Evolutionary conservation across 2,329 filamentous ascomycete genomes (phyloP).

Genomic region (Aspergillus versicolor): DNA sequence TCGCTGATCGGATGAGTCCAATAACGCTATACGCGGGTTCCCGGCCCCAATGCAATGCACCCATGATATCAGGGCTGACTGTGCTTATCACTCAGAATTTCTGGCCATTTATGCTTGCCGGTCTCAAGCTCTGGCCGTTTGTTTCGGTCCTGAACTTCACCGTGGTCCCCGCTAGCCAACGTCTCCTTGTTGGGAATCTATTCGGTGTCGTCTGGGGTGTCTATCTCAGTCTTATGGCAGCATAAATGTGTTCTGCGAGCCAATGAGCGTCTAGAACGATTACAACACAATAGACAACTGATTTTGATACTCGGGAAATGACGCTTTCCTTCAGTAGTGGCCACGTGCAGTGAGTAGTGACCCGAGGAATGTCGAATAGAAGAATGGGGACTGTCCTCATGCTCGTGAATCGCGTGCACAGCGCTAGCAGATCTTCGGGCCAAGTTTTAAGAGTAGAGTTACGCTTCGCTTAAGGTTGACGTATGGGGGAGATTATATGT

Average conservation of each 20-base stretch:
- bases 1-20: background rate
- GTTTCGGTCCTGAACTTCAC: constrained; percentile 41
- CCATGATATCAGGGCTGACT: background rate
- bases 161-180: constrained; percentile 34
- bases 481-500: no score
- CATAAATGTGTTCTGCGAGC: constrained; percentile 11
- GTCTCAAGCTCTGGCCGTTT: constrained; percentile 42
- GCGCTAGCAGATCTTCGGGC: background rate
- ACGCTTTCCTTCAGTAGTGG: no score
- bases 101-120: constrained; percentile 36
- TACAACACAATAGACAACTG: no score
- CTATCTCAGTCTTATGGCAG: constrained; percentile 37
- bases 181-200: constrained; percentile 35
- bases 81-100: constrained; percentile 30
- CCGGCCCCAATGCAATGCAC: background rate
- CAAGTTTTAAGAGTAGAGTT: background rate
- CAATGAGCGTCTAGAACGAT: background rate
- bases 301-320: no score
- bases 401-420: no score
- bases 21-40: background rate
- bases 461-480: no score
- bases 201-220: constrained; percentile 42
- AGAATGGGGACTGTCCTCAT: no score
- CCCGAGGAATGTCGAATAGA: no score
- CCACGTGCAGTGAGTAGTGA: no score